These are phyloP conservation scores for Thyridium curvatum DNA, from an alignment of 2,329 filamentous ascomycete genomes.

Conservation along the genomic window DNA sequence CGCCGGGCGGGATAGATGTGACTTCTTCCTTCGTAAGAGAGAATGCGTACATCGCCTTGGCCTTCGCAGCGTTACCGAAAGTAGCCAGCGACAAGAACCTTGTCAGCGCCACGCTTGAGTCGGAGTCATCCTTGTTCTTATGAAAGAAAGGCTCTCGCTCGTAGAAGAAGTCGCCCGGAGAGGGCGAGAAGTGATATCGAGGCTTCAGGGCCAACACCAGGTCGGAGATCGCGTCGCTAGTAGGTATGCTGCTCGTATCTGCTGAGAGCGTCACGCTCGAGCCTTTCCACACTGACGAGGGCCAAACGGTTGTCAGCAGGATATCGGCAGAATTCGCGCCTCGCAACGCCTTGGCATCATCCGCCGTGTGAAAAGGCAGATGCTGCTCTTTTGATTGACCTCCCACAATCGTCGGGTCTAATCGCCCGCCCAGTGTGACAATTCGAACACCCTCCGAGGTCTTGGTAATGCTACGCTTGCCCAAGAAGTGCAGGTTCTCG, in stretches of 20 bases:
- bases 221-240: constrained; percentile 67
- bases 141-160: constrained; percentile 93
- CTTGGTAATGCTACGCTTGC: constrained; percentile 80
- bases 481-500: constrained; percentile 85
- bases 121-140: constrained; percentile 32
- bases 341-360: constrained; percentile 68
- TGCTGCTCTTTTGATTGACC: constrained; percentile 66
- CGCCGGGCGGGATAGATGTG: constrained; percentile 58
- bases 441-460: constrained; percentile 86
- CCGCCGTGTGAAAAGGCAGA: constrained; percentile 69
- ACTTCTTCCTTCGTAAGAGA: constrained; percentile 59
- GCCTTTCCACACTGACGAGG: constrained; percentile 61
- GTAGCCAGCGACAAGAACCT: constrained; percentile 86
- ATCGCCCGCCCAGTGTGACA: constrained; percentile 72
- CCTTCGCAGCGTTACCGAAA: constrained; percentile 68
- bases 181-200: constrained; percentile 75
- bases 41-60: constrained; percentile 78
- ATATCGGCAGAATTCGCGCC: constrained; percentile 80
- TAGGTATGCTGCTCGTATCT: constrained; percentile 42
- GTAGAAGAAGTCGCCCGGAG: constrained; percentile 62
- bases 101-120: constrained; percentile 57
- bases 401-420: constrained; percentile 54
- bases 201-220: constrained; percentile 76
- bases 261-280: constrained; percentile 57
- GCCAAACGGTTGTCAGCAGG: constrained; percentile 83